A percentile compares a stretch with the other conserved stretches of the same genome.
Conservation (phyloP, 2,329 filamentous ascomycete genomes). For the Cladosporium halotolerans region DNA sequence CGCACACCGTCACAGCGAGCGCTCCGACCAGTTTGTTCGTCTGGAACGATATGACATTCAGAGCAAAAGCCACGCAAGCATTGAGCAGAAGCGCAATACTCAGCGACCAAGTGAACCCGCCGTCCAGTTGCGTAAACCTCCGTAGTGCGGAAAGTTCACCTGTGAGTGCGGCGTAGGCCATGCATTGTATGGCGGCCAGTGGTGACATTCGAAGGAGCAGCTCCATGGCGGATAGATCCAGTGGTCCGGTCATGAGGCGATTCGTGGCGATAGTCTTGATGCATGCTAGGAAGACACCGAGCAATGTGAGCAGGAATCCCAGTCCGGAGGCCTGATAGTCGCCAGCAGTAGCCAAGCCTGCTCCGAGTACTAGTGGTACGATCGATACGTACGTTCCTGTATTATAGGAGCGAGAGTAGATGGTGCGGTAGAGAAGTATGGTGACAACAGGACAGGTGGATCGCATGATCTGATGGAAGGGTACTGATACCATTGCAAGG, state of each 20-base stretch:
- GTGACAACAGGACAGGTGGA: conserved; percentile 58
- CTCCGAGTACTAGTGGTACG: conserved; percentile 54
- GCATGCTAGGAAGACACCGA: conserved; percentile 33
- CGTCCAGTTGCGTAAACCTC: conserved; percentile 14
- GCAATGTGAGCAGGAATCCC: conserved; percentile 36
- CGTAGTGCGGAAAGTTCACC: conserved; percentile 38
- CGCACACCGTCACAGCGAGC: conserved; percentile 23
- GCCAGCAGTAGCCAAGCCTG: conserved; percentile 54
- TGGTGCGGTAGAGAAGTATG: conserved; percentile 54
- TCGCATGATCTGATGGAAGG: conserved; percentile 60
- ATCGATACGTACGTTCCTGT: conserved; percentile 54
- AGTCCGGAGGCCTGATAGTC: conserved; percentile 57
- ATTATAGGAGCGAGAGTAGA: conserved; percentile 51
- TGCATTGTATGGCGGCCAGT: conserved; percentile 50
- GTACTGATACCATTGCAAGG: conserved; percentile 56
- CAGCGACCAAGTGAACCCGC: conserved; percentile 12
- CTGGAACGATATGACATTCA: conserved; percentile 27
- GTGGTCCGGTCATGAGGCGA: conserved; percentile 56
- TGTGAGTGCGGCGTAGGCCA: conserved; percentile 45
- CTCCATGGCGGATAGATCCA: conserved; percentile 53
- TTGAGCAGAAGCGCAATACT: conserved; percentile 20
- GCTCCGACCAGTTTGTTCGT: conserved; percentile 28
- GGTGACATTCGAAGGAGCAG: conserved; percentile 58
- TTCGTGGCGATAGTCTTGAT: conserved; percentile 59
- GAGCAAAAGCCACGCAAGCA: conserved; percentile 23